A percentile compares a stretch with the other conserved stretches of the same genome.
phyloP scores from a whole-genome alignment of 306 rosid species.

The Betula pendula region DNA sequence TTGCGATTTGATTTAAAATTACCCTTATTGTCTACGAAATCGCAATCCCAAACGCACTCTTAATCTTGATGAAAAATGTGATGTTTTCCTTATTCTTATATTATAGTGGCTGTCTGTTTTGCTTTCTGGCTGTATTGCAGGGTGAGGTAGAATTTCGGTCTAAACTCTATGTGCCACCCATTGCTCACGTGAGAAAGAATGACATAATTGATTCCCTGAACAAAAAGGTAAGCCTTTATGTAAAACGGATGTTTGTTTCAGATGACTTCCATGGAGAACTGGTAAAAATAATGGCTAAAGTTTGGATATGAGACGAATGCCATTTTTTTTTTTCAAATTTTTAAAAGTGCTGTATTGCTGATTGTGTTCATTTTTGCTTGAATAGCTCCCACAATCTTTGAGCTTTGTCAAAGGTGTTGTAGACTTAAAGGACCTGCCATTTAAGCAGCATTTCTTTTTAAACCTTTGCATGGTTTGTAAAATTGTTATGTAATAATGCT shows the following conservation, averaged over 20 bases:
- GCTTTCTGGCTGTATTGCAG: conserved; percentile 46
- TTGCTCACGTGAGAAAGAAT: conserved; percentile 67
- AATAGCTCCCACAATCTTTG: conserved; percentile 83
- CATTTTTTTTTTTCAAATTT: not conserved
- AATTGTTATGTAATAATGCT: conserved; percentile 10
- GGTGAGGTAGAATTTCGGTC: conserved; percentile 93
- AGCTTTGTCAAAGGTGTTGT: conserved; percentile 94
- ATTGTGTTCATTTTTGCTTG: conserved; percentile 23
- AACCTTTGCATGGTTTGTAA: conserved; percentile 6
- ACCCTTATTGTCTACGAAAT: too few species aligned
- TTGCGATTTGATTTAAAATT: too few species aligned
- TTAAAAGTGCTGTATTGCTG: conserved; percentile 15
- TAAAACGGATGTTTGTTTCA: conserved; percentile 88
- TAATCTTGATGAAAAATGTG: too few species aligned
- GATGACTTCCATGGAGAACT: conserved; percentile 88
- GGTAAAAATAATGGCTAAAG: conserved; percentile 52
- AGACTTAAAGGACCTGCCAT: conserved; percentile 91
- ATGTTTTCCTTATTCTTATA: too few species aligned
- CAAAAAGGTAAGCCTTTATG: conserved; percentile 85
- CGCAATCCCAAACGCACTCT: too few species aligned
- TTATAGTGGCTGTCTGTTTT: conserved; percentile 9
- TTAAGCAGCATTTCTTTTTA: conserved; percentile 42
- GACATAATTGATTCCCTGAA: conserved; percentile 82
- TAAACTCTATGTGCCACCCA: conserved; percentile 80
- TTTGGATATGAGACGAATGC: too few species aligned